Evolutionary conservation across 345 rosid species (phyloP).

Genomic region (Lumnitzera littorea): DNA sequence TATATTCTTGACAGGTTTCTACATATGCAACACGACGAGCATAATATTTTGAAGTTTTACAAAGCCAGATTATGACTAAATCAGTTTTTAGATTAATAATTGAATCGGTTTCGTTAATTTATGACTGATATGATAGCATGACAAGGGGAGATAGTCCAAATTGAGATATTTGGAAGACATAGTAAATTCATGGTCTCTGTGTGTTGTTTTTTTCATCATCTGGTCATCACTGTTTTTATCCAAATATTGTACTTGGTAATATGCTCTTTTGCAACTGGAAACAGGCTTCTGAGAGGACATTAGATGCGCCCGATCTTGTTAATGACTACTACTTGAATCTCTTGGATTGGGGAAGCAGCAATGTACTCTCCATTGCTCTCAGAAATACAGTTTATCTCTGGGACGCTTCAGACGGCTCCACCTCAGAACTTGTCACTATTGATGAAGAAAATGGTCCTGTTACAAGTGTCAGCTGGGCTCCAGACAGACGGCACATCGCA

Average conservation of each 20-base stretch:
- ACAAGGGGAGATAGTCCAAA: no score
- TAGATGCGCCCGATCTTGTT: slow-evolving; percentile 45
- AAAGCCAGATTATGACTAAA: no score
- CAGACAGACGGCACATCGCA: slow-evolving; percentile 38
- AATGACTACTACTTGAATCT: slow-evolving; percentile 48
- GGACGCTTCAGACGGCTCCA: slow-evolving; percentile 41
- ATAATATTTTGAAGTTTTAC: no score
- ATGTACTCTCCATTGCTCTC: slow-evolving; percentile 36
- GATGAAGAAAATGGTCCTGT: slow-evolving; percentile 37
- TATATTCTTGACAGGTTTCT: no score
- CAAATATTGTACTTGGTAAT: not conserved
- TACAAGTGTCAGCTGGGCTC: slow-evolving; percentile 53
- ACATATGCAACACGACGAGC: no score
- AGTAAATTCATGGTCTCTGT: not conserved
- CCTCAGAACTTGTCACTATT: slow-evolving; percentile 43
- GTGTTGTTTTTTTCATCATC: not conserved
- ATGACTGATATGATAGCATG: no score
- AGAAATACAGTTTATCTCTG: slow-evolving; percentile 33
- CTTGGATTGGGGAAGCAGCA: slow-evolving; percentile 43
- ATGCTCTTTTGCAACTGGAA: no score
- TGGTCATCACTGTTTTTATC: not conserved
- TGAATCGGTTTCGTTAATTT: no score
- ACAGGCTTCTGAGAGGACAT: slow-evolving; percentile 40
- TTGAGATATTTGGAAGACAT: no score
- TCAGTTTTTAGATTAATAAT: no score